Conservation (phyloP, 352 stramenopile species). For the Phytophthora syringae region DNA sequence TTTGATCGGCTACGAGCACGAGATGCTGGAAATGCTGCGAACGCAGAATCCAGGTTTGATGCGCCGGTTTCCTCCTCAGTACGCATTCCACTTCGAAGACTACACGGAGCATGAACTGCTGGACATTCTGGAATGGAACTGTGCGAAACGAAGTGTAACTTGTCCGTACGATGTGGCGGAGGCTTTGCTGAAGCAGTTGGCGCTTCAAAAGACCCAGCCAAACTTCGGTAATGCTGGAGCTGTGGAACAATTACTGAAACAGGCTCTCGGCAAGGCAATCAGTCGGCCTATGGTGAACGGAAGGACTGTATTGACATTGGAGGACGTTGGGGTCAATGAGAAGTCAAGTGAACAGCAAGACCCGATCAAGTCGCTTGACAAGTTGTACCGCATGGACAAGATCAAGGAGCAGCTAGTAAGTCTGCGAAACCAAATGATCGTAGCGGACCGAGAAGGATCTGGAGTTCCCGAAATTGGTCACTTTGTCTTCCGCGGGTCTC, state of each 20-base stretch:
- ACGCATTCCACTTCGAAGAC: constrained; percentile 94
- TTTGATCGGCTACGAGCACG: constrained; percentile 88
- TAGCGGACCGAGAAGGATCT: constrained; percentile 73
- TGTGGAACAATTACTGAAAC: constrained; percentile 85
- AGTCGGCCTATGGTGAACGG: constrained; percentile 49
- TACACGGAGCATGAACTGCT: constrained; percentile 88
- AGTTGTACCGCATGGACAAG: constrained; percentile 65
- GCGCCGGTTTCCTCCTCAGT: constrained; percentile 87
- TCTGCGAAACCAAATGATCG: constrained; percentile 65
- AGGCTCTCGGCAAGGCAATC: constrained; percentile 68
- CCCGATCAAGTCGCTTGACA: constrained; percentile 51
- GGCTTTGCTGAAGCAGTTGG: constrained; percentile 61
- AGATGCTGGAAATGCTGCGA: constrained; percentile 93
- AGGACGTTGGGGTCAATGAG: constrained; percentile 54
- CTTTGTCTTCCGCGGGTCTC: constrained; percentile 90
- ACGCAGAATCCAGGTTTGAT: constrained; percentile 89
- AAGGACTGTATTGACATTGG: constrained; percentile 47
- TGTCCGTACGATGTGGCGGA: constrained; percentile 62
- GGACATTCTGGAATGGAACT: constrained; percentile 72
- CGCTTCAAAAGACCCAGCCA: constrained; percentile 67
- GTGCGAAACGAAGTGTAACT: constrained; percentile 51
- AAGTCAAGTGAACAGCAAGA: constrained; percentile 33
- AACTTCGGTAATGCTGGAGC: constrained; percentile 94
- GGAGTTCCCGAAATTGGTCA: constrained; percentile 68
- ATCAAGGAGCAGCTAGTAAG: constrained; percentile 61